These are phyloP conservation scores for Gaertneriomyces sp. DNA, from an alignment of 192 early-diverging fungal genomes.

Conservation along the genomic window DNA sequence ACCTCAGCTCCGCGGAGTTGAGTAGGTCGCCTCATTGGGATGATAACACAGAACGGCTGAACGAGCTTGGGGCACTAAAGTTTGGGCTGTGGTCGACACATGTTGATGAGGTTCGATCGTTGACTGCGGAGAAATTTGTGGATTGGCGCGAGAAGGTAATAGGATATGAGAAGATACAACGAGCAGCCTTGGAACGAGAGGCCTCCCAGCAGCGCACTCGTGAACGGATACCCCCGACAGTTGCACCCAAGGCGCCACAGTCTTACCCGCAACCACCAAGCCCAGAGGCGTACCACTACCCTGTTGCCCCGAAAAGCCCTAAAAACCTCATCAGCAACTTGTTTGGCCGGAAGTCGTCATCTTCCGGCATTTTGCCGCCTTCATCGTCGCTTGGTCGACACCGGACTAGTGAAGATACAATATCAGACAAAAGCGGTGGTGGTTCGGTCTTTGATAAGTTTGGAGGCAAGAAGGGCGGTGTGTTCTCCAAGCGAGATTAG, in stretches of 20 bases:
- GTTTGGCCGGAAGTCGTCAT: slow-evolving; percentile 18
- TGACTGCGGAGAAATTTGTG: slow-evolving; percentile 56
- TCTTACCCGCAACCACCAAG: slow-evolving; percentile 9
- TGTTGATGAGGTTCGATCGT: slow-evolving; percentile 47
- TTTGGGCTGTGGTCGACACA: slow-evolving; percentile 46
- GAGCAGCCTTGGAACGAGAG: slow-evolving; percentile 13
- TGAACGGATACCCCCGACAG: slow-evolving; percentile 3
- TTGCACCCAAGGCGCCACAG: slow-evolving; percentile 10
- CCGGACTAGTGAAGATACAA: background rate
- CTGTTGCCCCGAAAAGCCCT: background rate
- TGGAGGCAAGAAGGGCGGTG: background rate
- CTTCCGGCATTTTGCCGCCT: background rate
- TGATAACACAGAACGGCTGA: slow-evolving; percentile 1
- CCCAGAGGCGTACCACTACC: background rate
- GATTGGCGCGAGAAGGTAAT: slow-evolving; percentile 29
- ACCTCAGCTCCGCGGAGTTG: slow-evolving; percentile 6
- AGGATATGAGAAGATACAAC: background rate
- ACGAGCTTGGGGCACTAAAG: slow-evolving; percentile 49
- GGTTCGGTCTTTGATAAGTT: background rate
- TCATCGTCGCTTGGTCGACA: background rate
- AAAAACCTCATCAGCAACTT: slow-evolving; percentile 18
- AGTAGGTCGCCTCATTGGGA: background rate
- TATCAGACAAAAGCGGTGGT: background rate
- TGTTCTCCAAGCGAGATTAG: background rate
- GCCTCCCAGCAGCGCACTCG: slow-evolving; percentile 5